A percentile compares a stretch with the other conserved stretches of the same genome.
Conservation (phyloP, 2,329 filamentous ascomycete genomes). For the Didymella exigua region DNA sequence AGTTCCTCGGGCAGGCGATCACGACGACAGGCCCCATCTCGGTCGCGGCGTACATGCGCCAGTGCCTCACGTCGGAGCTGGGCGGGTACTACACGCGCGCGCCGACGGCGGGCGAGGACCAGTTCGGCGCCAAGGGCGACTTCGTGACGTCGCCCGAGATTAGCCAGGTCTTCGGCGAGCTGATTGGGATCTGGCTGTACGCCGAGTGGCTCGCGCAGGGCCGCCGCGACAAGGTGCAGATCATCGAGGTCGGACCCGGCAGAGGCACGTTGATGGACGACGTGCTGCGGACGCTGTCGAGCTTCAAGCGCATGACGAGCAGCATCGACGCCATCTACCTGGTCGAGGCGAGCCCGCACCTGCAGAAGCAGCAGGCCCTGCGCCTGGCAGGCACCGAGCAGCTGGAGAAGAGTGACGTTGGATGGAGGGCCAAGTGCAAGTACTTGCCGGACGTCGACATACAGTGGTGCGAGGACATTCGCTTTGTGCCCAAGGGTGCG, state of each 20-base stretch:
- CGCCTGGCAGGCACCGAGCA: slow-evolving; percentile 77
- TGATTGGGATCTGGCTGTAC: slow-evolving; percentile 92
- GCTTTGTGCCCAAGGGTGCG: slow-evolving; percentile 74
- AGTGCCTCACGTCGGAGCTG: slow-evolving; percentile 89
- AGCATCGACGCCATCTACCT: slow-evolving; percentile 89
- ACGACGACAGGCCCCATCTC: slow-evolving; percentile 88
- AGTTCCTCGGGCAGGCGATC: slow-evolving; percentile 84
- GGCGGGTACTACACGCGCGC: slow-evolving; percentile 92
- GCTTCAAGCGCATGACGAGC: slow-evolving; percentile 77
- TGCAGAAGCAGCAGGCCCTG: slow-evolving; percentile 78
- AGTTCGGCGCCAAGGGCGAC: slow-evolving; percentile 91
- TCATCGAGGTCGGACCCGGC: slow-evolving; percentile 93
- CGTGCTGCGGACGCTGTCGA: slow-evolving; percentile 85
- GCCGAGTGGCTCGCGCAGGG: slow-evolving; percentile 97
- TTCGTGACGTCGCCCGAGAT: slow-evolving; percentile 98
- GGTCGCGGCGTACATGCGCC: slow-evolving; percentile 95
- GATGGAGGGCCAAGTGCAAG: slow-evolving; percentile 76
- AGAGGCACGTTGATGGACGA: slow-evolving; percentile 97
- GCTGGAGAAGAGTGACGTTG: slow-evolving; percentile 73
- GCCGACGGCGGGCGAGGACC: slow-evolving; percentile 71
- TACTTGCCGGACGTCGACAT: slow-evolving; percentile 72
- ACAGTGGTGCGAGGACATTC: slow-evolving; percentile 88
- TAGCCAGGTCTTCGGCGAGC: slow-evolving; percentile 93
- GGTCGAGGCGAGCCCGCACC: slow-evolving; percentile 85
- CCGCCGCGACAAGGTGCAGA: slow-evolving; percentile 72